phyloP scores from a whole-genome alignment of 257 asterid genomes.

The Nicotiana attenuata region DNA sequence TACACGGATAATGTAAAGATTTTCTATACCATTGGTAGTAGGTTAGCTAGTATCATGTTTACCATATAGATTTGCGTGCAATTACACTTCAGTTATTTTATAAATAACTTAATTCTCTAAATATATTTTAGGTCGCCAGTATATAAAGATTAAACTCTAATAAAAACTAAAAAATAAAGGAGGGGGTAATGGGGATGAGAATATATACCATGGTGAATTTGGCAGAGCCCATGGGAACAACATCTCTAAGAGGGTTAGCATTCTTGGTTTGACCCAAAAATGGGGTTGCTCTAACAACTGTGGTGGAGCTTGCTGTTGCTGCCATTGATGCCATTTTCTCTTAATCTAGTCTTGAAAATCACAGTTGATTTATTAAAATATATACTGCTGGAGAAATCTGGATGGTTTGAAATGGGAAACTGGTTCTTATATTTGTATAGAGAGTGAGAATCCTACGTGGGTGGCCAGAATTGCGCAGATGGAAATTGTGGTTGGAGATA shows the following conservation, averaged over 20 bases:
- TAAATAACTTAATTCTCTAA: background rate
- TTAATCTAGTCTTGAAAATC: too few relatives aligned
- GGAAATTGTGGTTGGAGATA: constrained; percentile 46
- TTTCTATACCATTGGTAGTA: too few relatives aligned
- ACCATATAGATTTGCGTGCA: too few relatives aligned
- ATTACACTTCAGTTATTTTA: too few relatives aligned
- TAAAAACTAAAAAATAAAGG: background rate
- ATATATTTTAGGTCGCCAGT: too few relatives aligned
- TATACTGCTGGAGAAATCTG: background rate
- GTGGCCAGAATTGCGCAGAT: constrained; percentile 36
- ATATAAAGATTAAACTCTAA: background rate
- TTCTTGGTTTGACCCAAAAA: constrained; percentile 69
- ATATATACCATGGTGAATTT: constrained; percentile 54
- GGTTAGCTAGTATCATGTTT: too few relatives aligned
- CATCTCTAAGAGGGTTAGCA: constrained; percentile 54
- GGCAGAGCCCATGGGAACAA: constrained; percentile 50
- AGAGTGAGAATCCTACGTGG: constrained; percentile 22
- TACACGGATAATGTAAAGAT: too few relatives aligned
- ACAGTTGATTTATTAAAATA: background rate
- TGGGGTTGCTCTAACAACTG: constrained; percentile 58
- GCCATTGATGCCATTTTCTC: constrained; percentile 56
- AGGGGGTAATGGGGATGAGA: too few relatives aligned
- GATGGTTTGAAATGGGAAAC: background rate
- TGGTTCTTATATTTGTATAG: constrained; percentile 13
- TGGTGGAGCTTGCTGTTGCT: constrained; percentile 51